Evolutionary conservation across 139 green algal genomes (phyloP).

Genomic region (Edaphochlamys debaryana): DNA sequence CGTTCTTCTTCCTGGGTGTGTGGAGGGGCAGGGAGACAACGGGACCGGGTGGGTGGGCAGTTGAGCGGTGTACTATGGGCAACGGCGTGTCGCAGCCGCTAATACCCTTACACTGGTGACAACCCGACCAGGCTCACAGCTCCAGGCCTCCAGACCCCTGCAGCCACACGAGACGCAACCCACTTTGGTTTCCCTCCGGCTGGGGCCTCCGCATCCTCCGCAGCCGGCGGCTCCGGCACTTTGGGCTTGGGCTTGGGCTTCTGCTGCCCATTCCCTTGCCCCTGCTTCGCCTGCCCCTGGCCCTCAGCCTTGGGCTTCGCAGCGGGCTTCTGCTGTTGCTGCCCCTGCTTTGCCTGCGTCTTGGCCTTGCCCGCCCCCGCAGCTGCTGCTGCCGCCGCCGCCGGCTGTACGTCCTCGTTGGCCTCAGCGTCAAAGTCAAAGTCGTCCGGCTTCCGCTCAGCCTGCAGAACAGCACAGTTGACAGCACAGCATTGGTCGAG

Average conservation of each 20-base stretch:
- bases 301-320: no score
- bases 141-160: background rate
- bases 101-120: background rate
- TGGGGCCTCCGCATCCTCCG: no score
- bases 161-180: background rate
- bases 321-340: background rate
- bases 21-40: no score
- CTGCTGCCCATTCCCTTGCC: no score
- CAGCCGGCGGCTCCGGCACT: no score
- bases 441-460: conserved; percentile 1
- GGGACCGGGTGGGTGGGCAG: no score
- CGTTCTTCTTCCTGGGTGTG: conserved; percentile 40
- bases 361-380: background rate
- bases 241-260: no score
- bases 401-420: background rate
- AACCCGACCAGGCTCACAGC: background rate
- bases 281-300: background rate
- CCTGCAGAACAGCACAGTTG: background rate
- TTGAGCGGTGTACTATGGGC: background rate
- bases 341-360: background rate
- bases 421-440: conserved; percentile 19
- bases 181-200: background rate
- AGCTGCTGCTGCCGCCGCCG: background rate
- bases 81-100: no score
- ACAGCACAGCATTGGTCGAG: background rate